Base-by-base conservation (phyloP, 768 basidiomycete species). In the Kwoniella newhampshirensis region DNA sequence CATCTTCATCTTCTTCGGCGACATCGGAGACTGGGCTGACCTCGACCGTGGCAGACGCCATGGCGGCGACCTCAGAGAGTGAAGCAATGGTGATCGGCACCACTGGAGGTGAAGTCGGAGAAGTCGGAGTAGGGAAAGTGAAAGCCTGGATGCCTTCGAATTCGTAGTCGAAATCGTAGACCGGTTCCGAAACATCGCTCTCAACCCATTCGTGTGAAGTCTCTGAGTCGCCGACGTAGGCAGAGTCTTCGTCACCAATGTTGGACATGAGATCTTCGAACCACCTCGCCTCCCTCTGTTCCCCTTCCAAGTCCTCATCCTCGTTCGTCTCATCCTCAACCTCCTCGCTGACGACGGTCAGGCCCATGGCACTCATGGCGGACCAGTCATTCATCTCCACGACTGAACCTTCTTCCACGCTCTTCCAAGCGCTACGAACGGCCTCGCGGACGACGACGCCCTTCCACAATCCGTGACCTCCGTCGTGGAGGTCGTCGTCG, bases 341-440 rank as follows among this genome's bases (percentile, higher is more conserved):
- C 4, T 68, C 70, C 53, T 72, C 70, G n/a, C 63, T 63, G 36
- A 68, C 57, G 36, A 68, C 63, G 41, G 67, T 65, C 6, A 72
- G 51, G 8, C 64, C 70, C 63, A 72, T 68, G 17, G 70, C 67
- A 11, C n/a, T 37, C 9, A 47, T 11, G 25, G 53, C 28, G 7
- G 49, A 35, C 70, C 67, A 71, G 47, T 68, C 65, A 40, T 41
- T 59, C 43, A 72, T 39, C 12, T 66, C 65, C 8, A 54, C 42
- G 8, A 30, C 23, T 4, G 53, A 21, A 18, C 62, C 62, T 21
- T 63, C 47, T 48, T 72, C 63, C 20, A 72, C 65, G 7, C 67
- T 66, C n/a, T 55, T 35, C 70, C 70, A 72, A 28, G 70, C 70
- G n/a, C 59, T 51, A 41, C 51, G 53, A 32, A 72, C 63, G 4